These are phyloP conservation scores for Zoysia matrella DNA, from an alignment of 202 grass and related monocot genomes.

Conservation along the genomic window DNA sequence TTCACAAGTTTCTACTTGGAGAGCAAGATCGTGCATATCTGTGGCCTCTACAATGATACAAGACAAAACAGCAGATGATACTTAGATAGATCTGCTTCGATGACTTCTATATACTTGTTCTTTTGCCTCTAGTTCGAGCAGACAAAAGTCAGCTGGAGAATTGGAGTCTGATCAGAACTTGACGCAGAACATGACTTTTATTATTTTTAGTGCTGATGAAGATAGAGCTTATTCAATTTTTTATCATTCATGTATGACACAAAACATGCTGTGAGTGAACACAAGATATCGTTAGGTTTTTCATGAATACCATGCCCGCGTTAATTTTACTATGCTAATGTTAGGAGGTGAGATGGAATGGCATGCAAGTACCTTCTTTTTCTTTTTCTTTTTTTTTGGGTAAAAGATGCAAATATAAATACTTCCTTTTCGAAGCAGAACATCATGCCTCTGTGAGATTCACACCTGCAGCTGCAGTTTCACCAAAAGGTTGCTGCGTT, in stretches of 20 bases:
- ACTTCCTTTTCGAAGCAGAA: conserved; percentile 13
- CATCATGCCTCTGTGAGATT: not conserved
- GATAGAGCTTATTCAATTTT: not conserved
- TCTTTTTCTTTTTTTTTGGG: not conserved
- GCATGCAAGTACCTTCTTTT: not conserved
- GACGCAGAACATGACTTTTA: not conserved
- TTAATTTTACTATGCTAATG: conserved; percentile 13
- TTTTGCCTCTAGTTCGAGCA: not conserved
- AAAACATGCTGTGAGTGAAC: not conserved
- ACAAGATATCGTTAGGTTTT: not conserved
- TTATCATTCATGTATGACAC: not conserved
- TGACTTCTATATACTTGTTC: not conserved
- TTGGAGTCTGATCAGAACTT: conserved; percentile 16
- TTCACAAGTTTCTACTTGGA: conserved; percentile 32
- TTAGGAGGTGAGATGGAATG: not conserved
- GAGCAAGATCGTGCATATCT: not conserved
- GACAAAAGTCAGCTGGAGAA: not conserved
- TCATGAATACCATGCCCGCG: no score
- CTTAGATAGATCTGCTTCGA: not conserved
- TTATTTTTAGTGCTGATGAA: not conserved
- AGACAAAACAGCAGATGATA: not conserved
- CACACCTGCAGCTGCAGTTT: not conserved
- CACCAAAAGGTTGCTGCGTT: not conserved
- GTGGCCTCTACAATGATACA: not conserved
- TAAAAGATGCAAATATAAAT: not conserved